Base-by-base conservation (phyloP, 805 yeast genomes). In the Candida namnaoensis region DNA sequence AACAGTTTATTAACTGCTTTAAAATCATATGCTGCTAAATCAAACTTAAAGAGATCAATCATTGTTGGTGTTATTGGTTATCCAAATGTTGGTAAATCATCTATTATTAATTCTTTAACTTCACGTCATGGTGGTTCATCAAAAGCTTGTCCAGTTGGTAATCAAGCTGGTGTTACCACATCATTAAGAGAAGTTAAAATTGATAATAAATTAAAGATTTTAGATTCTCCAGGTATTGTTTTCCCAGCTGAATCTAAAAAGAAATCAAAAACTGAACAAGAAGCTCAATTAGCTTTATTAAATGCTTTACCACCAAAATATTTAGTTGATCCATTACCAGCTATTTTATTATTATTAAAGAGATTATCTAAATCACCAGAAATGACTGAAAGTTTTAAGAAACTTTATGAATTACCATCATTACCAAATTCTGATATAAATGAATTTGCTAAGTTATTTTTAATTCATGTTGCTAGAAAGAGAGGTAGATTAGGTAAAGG, bases 171-270 rank as follows among this genome's bases (percentile, higher is more conserved):
- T 60, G 93, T 93, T 38, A 91, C 99, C 28, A 90, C 96, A 1
- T 70, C 91, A 4, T 68, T 93, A 60, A 78, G 97, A 65, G 95
- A 88, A 61, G 88, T 91, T 44, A 93, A 91, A 66, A 74, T 91
- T 46, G 99, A 91, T 62, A 83, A 80, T 57, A 88, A 88, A 62
- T 74, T 91, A 52, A 87, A 84, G 62, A 73, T 91, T 49, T 71
- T 91, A 56, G 99, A 91, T 64, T 87, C 96, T 41, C 99, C 99
- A 40, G 99, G 99, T 58, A 93, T 91, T 47, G 96, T 93, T 35
- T 91, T 93, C 78, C 98, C 98, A 39, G 60, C 62, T 37, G 82
- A 76, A 49, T 75, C 66, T 46, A 72, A 69, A 51, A 73, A 69
- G 51, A 66, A 66, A 48, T 61, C 68, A 44, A 80, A 73, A 54